Evolutionary conservation across 495 filamentous ascomycete genomes (phyloP).

Genomic region (Penicillium samsonianum): DNA sequence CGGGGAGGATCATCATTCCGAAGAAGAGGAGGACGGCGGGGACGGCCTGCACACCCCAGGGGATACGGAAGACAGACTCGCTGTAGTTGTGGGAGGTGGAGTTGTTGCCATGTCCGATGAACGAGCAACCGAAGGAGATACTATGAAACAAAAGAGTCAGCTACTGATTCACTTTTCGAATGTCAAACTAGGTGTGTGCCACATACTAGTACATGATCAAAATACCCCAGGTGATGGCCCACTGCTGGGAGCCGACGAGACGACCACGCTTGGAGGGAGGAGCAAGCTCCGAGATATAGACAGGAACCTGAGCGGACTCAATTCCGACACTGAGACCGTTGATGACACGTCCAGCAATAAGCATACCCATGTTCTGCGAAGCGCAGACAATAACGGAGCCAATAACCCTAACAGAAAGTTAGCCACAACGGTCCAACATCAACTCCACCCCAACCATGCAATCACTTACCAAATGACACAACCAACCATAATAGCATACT

Average conservation of each 20-base stretch:
- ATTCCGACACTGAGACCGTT: constrained; percentile 80
- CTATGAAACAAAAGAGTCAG: constrained; percentile 7
- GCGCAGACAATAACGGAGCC: constrained; percentile 72
- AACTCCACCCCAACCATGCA: neutral
- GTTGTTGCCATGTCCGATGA: constrained; percentile 43
- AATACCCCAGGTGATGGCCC: constrained; percentile 84
- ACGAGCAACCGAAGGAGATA: constrained; percentile 76
- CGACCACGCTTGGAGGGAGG: constrained; percentile 72
- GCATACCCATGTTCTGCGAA: constrained; percentile 73
- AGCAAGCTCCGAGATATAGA: constrained; percentile 76
- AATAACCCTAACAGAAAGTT: constrained; percentile 43
- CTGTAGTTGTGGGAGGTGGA: constrained; percentile 30
- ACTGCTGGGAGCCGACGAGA: constrained; percentile 73
- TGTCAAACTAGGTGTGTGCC: too few relatives aligned
- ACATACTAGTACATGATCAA: constrained; percentile 72
- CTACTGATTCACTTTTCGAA: neutral
- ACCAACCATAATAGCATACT: constrained; percentile 65
- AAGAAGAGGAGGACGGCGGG: constrained; percentile 66
- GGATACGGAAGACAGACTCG: constrained; percentile 65
- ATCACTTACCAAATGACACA: constrained; percentile 59
- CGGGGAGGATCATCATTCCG: constrained; percentile 69
- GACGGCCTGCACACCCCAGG: constrained; percentile 78
- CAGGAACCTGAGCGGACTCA: constrained; percentile 77
- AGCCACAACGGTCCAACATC: neutral
- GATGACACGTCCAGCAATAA: constrained; percentile 73